These are phyloP conservation scores for Psilocybe cyanescens DNA, from an alignment of 768 basidiomycete genomes.

Conservation along the genomic window DNA sequence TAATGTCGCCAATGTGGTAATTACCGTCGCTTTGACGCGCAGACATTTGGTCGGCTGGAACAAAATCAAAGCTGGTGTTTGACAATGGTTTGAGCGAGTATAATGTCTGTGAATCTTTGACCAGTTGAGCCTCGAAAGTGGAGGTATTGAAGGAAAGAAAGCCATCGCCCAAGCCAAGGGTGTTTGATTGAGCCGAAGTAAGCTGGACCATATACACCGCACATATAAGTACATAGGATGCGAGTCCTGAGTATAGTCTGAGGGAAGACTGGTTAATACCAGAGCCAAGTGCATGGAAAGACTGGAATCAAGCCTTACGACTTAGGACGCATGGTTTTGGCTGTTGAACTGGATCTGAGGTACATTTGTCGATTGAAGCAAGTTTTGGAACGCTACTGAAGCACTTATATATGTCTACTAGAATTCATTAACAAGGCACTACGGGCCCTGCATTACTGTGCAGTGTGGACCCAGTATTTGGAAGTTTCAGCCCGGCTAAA, in stretches of 20 bases:
- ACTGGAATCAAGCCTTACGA: no score
- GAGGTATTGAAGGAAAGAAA: constrained; percentile 50
- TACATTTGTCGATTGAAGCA: no score
- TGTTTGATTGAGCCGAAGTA: constrained; percentile 30
- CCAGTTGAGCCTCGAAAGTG: constrained; percentile 46
- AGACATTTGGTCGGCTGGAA: constrained; percentile 55
- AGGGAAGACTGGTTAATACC: background rate
- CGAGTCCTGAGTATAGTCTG: background rate
- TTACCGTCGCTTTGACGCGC: constrained; percentile 48
- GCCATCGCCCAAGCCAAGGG: constrained; percentile 50
- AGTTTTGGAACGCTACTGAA: no score
- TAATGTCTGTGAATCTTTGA: constrained; percentile 60
- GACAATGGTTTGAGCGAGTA: constrained; percentile 49
- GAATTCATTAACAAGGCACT: no score
- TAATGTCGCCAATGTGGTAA: constrained; percentile 61
- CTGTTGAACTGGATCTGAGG: no score
- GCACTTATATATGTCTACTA: no score
- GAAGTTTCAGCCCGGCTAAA: no score
- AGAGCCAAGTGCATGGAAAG: no score
- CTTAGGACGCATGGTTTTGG: no score
- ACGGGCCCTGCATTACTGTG: no score
- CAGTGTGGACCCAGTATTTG: no score
- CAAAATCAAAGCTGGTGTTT: constrained; percentile 49
- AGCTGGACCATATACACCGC: constrained; percentile 1
- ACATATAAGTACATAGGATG: background rate